Conservation (phyloP, 495 filamentous ascomycete species). For the Penicillium lividum region DNA sequence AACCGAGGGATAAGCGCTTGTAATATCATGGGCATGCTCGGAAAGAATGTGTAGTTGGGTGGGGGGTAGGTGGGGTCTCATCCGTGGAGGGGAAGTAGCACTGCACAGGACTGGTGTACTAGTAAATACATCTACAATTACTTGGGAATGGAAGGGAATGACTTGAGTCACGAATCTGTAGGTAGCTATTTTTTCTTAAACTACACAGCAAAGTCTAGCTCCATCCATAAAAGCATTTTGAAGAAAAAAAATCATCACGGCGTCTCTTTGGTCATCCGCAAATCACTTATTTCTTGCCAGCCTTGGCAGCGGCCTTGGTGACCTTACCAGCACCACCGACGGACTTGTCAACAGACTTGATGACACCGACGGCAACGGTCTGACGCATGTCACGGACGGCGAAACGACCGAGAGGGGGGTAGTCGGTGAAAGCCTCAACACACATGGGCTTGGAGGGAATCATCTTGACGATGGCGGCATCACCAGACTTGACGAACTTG, state of each 20-base stretch:
- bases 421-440: conserved; percentile 99
- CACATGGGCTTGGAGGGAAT: conserved; percentile 99
- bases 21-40: background rate
- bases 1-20: background rate
- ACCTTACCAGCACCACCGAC: conserved; percentile 69
- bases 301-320: conserved; percentile 72
- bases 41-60: too few relatives aligned
- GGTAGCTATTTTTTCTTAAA: conserved; percentile 24
- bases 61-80: too few relatives aligned
- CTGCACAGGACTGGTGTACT: too few relatives aligned
- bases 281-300: conserved; percentile 64
- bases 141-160: conserved; percentile 9
- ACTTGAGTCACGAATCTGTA: conserved; percentile 29
- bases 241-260: conserved; percentile 36
- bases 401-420: conserved; percentile 98
- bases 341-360: conserved; percentile 82
- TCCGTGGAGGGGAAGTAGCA: too few relatives aligned
- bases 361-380: conserved; percentile 97
- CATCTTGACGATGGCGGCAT: conserved; percentile 99
- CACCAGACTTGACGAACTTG: conserved; percentile 99
- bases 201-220: conserved; percentile 35
- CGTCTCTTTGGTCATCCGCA: conserved; percentile 32
- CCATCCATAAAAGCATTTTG: conserved; percentile 34
- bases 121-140: background rate
- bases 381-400: conserved; percentile 90